Percentiles rank a stretch among this genome's conserved stretches.
Conservation (phyloP, 371 early-diverging fungal genomes). For the Rhizopus sp. region DNA sequence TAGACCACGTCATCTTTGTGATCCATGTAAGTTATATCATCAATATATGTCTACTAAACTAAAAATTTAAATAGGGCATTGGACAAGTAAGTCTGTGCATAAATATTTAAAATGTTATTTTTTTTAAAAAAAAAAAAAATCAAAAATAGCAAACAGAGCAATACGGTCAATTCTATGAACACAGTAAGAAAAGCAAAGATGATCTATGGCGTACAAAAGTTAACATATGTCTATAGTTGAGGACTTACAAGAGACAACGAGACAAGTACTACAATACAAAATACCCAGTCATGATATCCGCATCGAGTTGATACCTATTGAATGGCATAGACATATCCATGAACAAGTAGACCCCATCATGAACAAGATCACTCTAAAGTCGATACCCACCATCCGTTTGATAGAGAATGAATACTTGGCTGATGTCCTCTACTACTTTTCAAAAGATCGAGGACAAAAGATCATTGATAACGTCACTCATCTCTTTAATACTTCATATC, state of each 20-base stretch:
- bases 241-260: constrained; percentile 56
- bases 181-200: constrained; percentile 28
- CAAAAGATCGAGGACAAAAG: constrained; percentile 57
- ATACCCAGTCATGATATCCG: constrained; percentile 48
- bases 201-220: background rate
- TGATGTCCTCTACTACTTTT: constrained; percentile 65
- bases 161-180: constrained; percentile 59
- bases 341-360: constrained; percentile 48
- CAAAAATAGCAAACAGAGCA: constrained; percentile 53
- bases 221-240: constrained; percentile 33
- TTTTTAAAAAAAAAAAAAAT: no score
- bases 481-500: constrained; percentile 58
- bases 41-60: background rate
- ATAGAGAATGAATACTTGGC: constrained; percentile 72
- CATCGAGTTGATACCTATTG: constrained; percentile 59
- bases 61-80: constrained; percentile 51
- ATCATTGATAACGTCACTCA: constrained; percentile 60
- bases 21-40: constrained; percentile 49
- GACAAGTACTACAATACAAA: constrained; percentile 56
- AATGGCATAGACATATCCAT: constrained; percentile 59
- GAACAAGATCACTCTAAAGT: constrained; percentile 63
- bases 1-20: constrained; percentile 57
- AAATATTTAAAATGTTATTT: constrained; percentile 17
- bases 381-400: constrained; percentile 62
- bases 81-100: constrained; percentile 47